A percentile compares a stretch with the other conserved stretches of the same genome.
Conservation (phyloP, 306 rosid species). For the Quercus robur region DNA sequence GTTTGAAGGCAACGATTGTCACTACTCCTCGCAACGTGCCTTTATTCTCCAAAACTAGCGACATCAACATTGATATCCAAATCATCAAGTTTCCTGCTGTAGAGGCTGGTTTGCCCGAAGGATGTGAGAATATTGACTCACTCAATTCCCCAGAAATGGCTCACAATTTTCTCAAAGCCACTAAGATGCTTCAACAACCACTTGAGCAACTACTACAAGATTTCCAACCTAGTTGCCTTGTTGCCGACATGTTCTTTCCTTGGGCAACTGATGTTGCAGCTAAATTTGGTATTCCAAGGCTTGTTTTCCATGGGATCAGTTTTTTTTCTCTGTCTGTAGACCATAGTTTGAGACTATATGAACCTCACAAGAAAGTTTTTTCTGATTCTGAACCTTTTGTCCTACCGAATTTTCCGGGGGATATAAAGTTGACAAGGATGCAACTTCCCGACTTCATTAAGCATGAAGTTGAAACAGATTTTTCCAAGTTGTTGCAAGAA, state of each 20-base stretch:
- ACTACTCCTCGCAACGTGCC: conserved; percentile 40
- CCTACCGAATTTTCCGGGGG: too few species aligned
- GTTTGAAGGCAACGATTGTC: conserved; percentile 35
- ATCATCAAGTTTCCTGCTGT: conserved; percentile 18
- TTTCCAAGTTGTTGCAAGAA: too few species aligned
- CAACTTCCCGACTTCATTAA: too few species aligned
- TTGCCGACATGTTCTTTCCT: conserved; percentile 26
- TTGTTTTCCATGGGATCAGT: too few species aligned
- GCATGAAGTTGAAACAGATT: too few species aligned
- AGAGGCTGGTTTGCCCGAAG: conserved; percentile 28
- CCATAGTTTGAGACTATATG: too few species aligned
- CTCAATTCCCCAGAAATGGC: conserved; percentile 1
- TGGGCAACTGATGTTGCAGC: conserved; percentile 30
- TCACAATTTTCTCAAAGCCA: not conserved
- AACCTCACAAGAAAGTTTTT: too few species aligned
- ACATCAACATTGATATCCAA: not conserved
- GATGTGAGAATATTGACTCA: conserved; percentile 20
- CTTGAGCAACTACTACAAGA: conserved; percentile 11
- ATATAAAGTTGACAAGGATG: too few species aligned
- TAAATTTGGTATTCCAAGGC: not conserved
- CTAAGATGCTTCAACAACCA: conserved; percentile 17
- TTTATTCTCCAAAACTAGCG: not conserved
- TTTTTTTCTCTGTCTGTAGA: too few species aligned
- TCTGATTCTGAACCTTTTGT: too few species aligned
- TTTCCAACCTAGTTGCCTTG: conserved; percentile 13